phyloP scores from a whole-genome alignment of 768 basidiomycete genomes.

The Calocera cornea region DNA sequence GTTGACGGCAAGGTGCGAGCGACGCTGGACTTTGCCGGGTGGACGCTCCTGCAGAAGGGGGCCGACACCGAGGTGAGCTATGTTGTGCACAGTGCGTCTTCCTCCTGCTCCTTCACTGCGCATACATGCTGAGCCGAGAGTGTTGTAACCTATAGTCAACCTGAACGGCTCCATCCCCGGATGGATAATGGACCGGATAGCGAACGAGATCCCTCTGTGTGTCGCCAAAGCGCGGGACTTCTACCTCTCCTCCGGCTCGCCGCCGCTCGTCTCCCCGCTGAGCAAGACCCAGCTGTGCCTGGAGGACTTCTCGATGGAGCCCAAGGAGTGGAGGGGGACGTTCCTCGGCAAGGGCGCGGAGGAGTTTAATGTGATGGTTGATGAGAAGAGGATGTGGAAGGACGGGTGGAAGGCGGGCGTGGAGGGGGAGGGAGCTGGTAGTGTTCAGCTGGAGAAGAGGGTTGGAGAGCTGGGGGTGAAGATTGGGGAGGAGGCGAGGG shows the following conservation, averaged over 20 bases:
- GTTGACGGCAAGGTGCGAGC: conserved; percentile 11
- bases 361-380: not conserved
- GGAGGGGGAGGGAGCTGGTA: not conserved
- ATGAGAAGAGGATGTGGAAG: not conserved
- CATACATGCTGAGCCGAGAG: not conserved
- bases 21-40: conserved; percentile 13
- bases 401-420: not conserved
- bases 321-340: not conserved
- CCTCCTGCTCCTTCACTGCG: not conserved
- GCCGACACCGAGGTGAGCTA: conserved; percentile 10
- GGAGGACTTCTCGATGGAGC: not conserved
- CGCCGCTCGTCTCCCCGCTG: not conserved
- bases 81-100: conserved; percentile 10
- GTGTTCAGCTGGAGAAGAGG: not conserved
- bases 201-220: not conserved
- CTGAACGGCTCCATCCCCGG: not conserved
- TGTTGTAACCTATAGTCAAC: not conserved
- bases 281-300: not conserved
- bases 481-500: not conserved
- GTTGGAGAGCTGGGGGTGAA: not conserved
- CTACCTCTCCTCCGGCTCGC: not conserved
- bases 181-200: not conserved
- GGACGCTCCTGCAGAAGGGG: conserved; percentile 7
- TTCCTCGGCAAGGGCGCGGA: not conserved
- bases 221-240: conserved; percentile 2